phyloP scores from a whole-genome alignment of 2,329 filamentous ascomycete genomes.

The Tricladium varicosporioides region DNA sequence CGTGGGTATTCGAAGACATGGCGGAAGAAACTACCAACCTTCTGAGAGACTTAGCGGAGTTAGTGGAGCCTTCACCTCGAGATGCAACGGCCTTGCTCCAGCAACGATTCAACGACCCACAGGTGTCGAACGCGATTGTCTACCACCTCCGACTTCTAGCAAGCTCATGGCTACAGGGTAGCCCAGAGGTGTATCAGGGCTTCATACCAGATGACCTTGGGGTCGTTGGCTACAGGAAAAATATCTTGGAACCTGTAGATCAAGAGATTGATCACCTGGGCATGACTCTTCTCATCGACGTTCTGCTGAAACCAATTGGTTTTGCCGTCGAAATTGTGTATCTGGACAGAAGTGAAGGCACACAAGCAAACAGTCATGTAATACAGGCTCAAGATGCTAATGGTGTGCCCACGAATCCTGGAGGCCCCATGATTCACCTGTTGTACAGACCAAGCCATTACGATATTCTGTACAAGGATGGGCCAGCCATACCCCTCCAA shows the following conservation, averaged over 20 bases:
- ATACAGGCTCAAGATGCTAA: conserved; percentile 41
- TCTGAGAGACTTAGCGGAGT: conserved; percentile 59
- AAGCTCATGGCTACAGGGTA: conserved; percentile 77
- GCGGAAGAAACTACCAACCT: conserved; percentile 71
- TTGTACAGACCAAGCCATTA: conserved; percentile 81
- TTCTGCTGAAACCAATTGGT: conserved; percentile 74
- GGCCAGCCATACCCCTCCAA: conserved; percentile 22
- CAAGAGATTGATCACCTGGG: conserved; percentile 92
- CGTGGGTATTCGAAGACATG: conserved; percentile 78
- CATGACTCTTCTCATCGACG: conserved; percentile 71
- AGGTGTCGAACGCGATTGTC: conserved; percentile 70
- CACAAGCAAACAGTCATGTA: conserved; percentile 62
- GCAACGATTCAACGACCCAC: conserved; percentile 72
- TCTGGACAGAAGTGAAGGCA: conserved; percentile 79
- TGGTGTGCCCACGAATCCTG: conserved; percentile 32
- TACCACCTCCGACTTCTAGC: conserved; percentile 83
- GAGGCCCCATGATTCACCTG: conserved; percentile 53
- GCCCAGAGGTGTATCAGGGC: conserved; percentile 65
- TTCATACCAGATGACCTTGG: conserved; percentile 62
- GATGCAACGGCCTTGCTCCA: conserved; percentile 54
- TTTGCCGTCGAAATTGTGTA: conserved; percentile 87
- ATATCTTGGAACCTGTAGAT: conserved; percentile 69
- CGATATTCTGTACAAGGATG: conserved; percentile 80
- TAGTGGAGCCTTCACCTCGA: conserved; percentile 43
- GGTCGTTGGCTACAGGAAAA: conserved; percentile 66